Evolutionary conservation across 192 early-diverging fungal species (phyloP), one percentile per base, ranked within the genome.

Genomic region (Podila horticola): DNA sequence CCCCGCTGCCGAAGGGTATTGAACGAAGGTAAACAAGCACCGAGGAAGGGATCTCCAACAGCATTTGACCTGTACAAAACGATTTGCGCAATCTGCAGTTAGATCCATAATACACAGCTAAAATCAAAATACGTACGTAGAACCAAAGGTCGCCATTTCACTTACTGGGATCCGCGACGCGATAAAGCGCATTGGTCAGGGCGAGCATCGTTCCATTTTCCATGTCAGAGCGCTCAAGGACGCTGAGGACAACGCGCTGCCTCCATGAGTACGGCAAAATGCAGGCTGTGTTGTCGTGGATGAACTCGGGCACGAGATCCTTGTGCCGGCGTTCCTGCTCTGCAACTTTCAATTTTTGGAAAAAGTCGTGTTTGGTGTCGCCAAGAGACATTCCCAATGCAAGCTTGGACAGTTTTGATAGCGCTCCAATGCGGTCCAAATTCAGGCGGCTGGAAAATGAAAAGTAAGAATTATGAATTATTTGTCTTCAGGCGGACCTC

Each of bases 371-470:
- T 15, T 73, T 72, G 13, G 58, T 38, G 22, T 64, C 67, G 28
- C 24, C 31, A 20, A 81, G 30, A 19, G 66, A 34, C 6, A n/a
- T 31, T 11, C 77, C 77, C 10, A 61, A 57, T 20, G 77, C 70
- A 9, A 81, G 67, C 26, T 29, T 31, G n/a, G 77, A 58, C 10
- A 81, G 50, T 41, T 73, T 81, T 11, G 64, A 69, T 2, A 81
- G 66, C n/a, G 70, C 77, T 0, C 10, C 22, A 4, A 33, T 81
- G 20, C 66, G 62, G 17, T 45, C 30, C 19, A 60, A 19, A 52
- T 81, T 51, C 45, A 81, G 17, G 12, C 33, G 66, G 28, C 74
- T 75, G 45, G 20, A n/a, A 29, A 52, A 58, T 28, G 17, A 8
- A 0, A 26, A 15, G 3, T 0, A 4, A 61, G 17, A n/a, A n/a